These are phyloP conservation scores for Fusarium circinatum DNA, from an alignment of 2,329 filamentous ascomycete genomes.

Conservation along the genomic window DNA sequence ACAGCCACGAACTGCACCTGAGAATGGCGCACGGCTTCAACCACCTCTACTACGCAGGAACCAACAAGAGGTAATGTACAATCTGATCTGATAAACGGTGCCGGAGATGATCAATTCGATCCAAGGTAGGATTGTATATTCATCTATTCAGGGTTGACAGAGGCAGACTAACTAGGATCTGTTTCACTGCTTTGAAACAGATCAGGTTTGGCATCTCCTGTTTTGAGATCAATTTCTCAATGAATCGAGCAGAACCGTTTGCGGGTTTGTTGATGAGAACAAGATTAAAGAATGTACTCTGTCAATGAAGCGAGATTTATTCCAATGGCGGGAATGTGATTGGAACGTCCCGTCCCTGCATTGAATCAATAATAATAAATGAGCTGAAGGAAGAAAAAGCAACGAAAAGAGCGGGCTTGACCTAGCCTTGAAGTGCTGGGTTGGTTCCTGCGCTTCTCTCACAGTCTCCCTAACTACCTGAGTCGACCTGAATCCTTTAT, in stretches of 20 bases:
- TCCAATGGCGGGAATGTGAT: slow-evolving; percentile 1
- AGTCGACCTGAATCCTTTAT: too few relatives aligned
- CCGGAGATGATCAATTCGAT: background rate
- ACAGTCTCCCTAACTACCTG: background rate
- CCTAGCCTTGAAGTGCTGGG: background rate
- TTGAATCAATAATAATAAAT: background rate
- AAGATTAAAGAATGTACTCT: background rate
- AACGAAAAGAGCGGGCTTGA: background rate
- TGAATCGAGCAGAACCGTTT: background rate
- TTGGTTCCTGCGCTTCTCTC: background rate
- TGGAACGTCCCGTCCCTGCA: background rate
- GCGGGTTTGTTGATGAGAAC: background rate
- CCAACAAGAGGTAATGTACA: background rate
- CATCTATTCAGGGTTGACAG: slow-evolving; percentile 2
- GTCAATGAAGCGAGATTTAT: background rate
- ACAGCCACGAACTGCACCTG: slow-evolving; percentile 5
- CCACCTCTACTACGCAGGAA: slow-evolving; percentile 5
- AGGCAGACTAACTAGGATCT: slow-evolving; percentile 3
- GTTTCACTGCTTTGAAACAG: slow-evolving; percentile 24
- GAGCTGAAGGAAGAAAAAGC: background rate
- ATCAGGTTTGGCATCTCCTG: slow-evolving; percentile 6
- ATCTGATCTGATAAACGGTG: background rate
- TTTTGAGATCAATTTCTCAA: slow-evolving; percentile 1
- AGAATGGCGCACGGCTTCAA: slow-evolving; percentile 17
- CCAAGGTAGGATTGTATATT: background rate